Conservation (phyloP, 2,329 filamentous ascomycete species). For the Microsporum audouinii region DNA sequence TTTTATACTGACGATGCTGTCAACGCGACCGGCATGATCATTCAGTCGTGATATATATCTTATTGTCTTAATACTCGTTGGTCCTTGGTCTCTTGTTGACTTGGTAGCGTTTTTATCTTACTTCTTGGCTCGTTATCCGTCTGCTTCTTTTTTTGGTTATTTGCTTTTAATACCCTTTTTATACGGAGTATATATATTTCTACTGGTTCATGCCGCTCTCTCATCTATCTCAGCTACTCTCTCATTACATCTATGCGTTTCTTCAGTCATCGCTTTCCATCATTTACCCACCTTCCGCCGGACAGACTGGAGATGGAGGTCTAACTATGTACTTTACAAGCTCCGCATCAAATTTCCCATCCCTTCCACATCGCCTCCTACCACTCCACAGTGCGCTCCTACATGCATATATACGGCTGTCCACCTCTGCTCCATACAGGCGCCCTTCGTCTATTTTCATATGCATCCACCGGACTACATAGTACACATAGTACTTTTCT, state of each 20-base stretch:
- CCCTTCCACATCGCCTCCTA: neutral
- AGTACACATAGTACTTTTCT: no score
- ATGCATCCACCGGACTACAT: neutral
- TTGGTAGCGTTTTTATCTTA: neutral
- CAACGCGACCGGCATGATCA: conserved; percentile 48
- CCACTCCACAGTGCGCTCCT: neutral
- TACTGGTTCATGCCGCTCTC: neutral
- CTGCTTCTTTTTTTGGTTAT: neutral
- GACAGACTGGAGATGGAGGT: neutral
- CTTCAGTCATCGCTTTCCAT: neutral
- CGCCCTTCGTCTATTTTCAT: neutral
- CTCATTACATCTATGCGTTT: neutral
- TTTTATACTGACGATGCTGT: conserved; percentile 71
- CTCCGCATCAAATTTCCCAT: neutral
- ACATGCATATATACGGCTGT: neutral
- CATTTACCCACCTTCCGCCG: neutral
- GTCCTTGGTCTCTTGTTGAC: neutral
- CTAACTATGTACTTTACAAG: neutral
- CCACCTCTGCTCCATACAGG: neutral
- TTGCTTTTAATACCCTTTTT: neutral
- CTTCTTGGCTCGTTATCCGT: neutral
- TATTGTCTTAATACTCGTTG: neutral
- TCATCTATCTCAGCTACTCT: neutral
- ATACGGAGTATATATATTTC: neutral
- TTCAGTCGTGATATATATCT: conserved; percentile 23